Percentiles rank a stretch among this genome's conserved stretches.
phyloP scores from a whole-genome alignment of 495 filamentous ascomycete genomes.

The Xylaria telfairii region DNA sequence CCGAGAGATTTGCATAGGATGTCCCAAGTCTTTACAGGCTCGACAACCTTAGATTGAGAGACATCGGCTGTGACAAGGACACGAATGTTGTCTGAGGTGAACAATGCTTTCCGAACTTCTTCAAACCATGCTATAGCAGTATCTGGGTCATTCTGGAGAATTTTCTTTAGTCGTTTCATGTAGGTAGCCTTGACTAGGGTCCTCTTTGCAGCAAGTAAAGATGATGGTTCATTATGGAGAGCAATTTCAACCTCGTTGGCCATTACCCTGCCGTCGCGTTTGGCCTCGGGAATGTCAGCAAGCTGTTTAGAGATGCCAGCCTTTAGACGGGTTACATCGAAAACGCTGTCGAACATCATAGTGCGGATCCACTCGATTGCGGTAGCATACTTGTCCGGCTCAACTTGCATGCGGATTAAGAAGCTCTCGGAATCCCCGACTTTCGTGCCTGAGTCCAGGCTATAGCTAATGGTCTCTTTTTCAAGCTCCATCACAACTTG shows the following conservation, averaged over 20 bases:
- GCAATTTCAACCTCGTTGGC: constrained; percentile 76
- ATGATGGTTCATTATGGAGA: constrained; percentile 75
- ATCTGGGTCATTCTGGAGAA: constrained; percentile 74
- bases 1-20: constrained; percentile 57
- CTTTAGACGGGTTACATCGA: constrained; percentile 79
- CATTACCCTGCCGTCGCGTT: constrained; percentile 86
- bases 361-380: constrained; percentile 85
- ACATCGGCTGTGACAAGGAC: constrained; percentile 84
- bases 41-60: constrained; percentile 70
- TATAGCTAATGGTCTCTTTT: constrained; percentile 85
- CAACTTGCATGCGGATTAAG: constrained; percentile 80
- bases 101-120: constrained; percentile 72
- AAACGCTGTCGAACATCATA: constrained; percentile 86
- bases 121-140: constrained; percentile 76
- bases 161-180: constrained; percentile 78
- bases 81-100: constrained; percentile 82
- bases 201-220: constrained; percentile 74
- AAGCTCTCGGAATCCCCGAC: constrained; percentile 82
- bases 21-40: constrained; percentile 88
- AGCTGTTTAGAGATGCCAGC: constrained; percentile 86
- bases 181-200: constrained; percentile 90
- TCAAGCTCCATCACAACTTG: constrained; percentile 88
- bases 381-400: constrained; percentile 83
- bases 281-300: constrained; percentile 90
- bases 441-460: constrained; percentile 66